These are phyloP conservation scores for Cordyceps farinosa DNA, from an alignment of 2,329 filamentous ascomycete species.

Conservation along the genomic window DNA sequence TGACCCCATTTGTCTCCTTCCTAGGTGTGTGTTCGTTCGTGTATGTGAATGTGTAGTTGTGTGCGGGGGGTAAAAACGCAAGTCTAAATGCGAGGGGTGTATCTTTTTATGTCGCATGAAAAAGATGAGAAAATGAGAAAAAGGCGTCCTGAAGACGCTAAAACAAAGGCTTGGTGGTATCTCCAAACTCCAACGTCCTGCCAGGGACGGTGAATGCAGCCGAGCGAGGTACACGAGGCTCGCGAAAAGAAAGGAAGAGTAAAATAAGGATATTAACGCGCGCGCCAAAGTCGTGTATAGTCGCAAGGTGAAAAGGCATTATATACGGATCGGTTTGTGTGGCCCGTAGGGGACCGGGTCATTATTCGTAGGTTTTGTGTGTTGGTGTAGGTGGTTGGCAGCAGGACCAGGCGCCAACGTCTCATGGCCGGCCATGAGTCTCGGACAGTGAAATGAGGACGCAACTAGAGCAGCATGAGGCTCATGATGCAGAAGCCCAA, in stretches of 20 bases:
- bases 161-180: slow-evolving; percentile 21
- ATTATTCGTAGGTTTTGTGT: slow-evolving; percentile 15
- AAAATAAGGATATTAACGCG: background rate
- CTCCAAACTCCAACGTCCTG: slow-evolving; percentile 25
- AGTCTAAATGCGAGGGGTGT: slow-evolving; percentile 14
- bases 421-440: slow-evolving; percentile 17
- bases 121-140: background rate
- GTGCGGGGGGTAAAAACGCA: background rate
- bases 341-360: background rate
- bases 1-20: background rate
- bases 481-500: slow-evolving; percentile 37
- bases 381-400: background rate
- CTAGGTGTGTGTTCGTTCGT: background rate
- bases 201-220: slow-evolving; percentile 22
- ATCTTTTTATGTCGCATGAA: background rate
- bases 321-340: slow-evolving; percentile 3
- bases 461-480: slow-evolving; percentile 31
- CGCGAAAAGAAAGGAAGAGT: background rate
- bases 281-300: slow-evolving; percentile 1
- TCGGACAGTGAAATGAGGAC: background rate
- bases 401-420: background rate
- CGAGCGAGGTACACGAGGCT: slow-evolving; percentile 4
- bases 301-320: background rate
- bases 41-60: background rate
- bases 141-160: background rate